Conservation (phyloP, 371 early-diverging fungal genomes). For the Batkoa obscura region DNA sequence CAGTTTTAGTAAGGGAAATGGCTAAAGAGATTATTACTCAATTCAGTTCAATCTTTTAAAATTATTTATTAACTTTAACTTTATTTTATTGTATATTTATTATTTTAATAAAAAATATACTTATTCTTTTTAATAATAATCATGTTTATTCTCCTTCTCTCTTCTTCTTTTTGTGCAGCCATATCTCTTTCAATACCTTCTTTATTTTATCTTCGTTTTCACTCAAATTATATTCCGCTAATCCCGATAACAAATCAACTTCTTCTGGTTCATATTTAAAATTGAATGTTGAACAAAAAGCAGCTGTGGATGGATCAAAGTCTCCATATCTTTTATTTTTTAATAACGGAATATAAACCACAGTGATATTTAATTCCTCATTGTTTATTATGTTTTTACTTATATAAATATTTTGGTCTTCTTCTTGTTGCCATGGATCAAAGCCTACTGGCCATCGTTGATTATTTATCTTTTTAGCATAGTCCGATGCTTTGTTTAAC, state of each 20-base stretch:
- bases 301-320: constrained; percentile 37
- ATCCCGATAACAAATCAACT: constrained; percentile 24
- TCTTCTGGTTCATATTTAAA: constrained; percentile 36
- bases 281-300: constrained; percentile 43
- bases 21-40: constrained; percentile 16
- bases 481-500: constrained; percentile 12
- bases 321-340: constrained; percentile 19
- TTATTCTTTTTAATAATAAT: no score
- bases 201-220: no score
- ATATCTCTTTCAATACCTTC: no score
- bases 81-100: no score
- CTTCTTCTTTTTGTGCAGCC: no score
- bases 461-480: neutral
- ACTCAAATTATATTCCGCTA: constrained; percentile 9
- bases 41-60: constrained; percentile 7
- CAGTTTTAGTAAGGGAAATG: constrained; percentile 19
- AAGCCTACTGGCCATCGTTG: neutral
- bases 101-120: no score
- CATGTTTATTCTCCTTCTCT: no score
- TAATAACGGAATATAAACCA: neutral
- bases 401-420: neutral
- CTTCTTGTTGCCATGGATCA: neutral
- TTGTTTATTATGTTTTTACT: neutral
- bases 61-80: no score
- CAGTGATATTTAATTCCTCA: neutral